These are phyloP conservation scores for Aureobasidium sp. DNA, from an alignment of 2,329 filamentous ascomycete genomes.

Conservation along the genomic window DNA sequence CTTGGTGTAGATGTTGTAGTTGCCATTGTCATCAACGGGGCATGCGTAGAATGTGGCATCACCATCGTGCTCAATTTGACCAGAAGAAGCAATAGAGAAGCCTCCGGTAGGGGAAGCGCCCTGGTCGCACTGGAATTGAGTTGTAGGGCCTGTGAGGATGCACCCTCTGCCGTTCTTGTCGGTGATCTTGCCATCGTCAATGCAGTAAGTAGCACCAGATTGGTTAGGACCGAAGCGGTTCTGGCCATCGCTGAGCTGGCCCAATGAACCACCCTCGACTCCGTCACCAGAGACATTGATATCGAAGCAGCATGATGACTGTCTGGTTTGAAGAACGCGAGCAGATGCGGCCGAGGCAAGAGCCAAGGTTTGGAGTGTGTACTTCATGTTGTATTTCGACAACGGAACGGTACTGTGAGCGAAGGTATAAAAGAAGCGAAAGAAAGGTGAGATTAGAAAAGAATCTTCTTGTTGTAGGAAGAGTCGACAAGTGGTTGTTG, in stretches of 20 bases:
- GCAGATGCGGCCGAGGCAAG: conserved; percentile 5
- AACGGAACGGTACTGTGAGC: neutral
- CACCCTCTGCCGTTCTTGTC: conserved; percentile 50
- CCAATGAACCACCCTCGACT: conserved; percentile 37
- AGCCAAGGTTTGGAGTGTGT: neutral
- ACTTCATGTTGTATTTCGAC: conserved; percentile 8
- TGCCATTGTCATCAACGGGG: conserved; percentile 40
- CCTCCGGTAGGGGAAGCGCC: conserved; percentile 37
- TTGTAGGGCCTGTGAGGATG: conserved; percentile 47
- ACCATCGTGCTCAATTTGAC: conserved; percentile 43
- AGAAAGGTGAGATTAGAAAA: neutral
- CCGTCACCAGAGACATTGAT: neutral
- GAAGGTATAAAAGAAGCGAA: neutral
- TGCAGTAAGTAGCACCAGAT: conserved; percentile 39
- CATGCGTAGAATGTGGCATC: conserved; percentile 50
- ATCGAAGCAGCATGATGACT: conserved; percentile 4
- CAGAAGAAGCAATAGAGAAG: conserved; percentile 46
- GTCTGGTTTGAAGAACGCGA: neutral
- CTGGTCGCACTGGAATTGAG: conserved; percentile 51
- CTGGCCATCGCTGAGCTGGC: conserved; percentile 52
- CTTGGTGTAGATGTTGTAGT: conserved; percentile 32
- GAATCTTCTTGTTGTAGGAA: neutral
- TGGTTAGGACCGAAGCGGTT: conserved; percentile 39
- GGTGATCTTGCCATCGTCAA: conserved; percentile 43
- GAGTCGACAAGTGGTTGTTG: neutral